phyloP scores from a whole-genome alignment of 2,329 filamentous ascomycete genomes.

The Phialophora verrucosa region DNA sequence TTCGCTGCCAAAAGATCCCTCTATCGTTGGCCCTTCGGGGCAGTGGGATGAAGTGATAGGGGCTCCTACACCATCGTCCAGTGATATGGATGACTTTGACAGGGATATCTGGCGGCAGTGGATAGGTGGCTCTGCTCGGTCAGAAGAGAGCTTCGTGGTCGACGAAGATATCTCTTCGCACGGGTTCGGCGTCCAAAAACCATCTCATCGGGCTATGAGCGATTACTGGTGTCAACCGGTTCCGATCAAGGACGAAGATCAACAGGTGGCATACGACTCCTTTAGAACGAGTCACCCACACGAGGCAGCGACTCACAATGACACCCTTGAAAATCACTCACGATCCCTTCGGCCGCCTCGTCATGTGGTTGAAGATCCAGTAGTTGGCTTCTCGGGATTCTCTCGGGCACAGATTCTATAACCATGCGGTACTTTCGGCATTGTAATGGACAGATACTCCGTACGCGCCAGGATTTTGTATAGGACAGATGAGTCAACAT shows the following conservation, averaged over 20 bases:
- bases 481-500: not conserved
- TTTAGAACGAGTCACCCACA: not conserved
- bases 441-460: not conserved
- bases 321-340: not conserved
- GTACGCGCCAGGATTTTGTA: not conserved
- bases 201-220: not conserved
- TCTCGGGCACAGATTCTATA: conserved; percentile 29
- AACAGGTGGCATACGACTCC: not conserved
- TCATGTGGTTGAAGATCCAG: conserved; percentile 8
- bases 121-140: not conserved
- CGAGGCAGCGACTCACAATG: not conserved
- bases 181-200: not conserved
- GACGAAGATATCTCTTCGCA: not conserved
- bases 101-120: conserved; percentile 4
- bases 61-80: not conserved
- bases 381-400: conserved; percentile 26
- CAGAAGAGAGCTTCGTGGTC: not conserved
- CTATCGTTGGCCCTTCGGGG: not conserved
- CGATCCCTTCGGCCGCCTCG: not conserved
- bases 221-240: not conserved
- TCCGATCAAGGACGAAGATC: not conserved
- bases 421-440: not conserved
- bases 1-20: not conserved
- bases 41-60: not conserved
- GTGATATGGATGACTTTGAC: conserved; percentile 18